Evolutionary conservation across 164 flowering plant species (phyloP), one percentile per base, ranked within the genome.

Genomic region (Chloranthus sessilifolius): DNA sequence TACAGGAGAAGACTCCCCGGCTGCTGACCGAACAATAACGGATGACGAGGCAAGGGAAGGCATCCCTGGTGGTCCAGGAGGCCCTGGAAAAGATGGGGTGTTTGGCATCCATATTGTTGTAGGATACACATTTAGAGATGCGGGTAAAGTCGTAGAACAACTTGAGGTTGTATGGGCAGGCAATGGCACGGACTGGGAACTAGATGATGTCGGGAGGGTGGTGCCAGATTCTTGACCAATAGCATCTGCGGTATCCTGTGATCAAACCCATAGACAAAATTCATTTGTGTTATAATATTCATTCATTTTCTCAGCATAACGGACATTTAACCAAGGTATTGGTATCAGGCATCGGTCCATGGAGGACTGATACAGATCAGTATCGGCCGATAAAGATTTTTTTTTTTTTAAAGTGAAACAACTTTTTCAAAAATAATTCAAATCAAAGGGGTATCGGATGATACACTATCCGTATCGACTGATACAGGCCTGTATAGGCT

Each of bases 1-100:
- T 21, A 53, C 40, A 47, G 77, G 42, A 20, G 82, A 55, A 53
- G 79, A 62, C 58, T 66, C 75, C n/a, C 41, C 23, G 25, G 56
- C 20, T 23, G 59, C 30, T 38, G 68, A 50, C 30, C 69, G 53
- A 15, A 54, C 52, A 16, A 43, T 37, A 51, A 36, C 21, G 14
- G 76, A 38, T 19, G 60, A 38, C 16, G 70, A 52, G 22, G 59
- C 54, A 51, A 71, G 30, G 21, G 69, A 55, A 58, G 58, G 62
- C 30, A 79, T 54, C 43, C 45, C 67, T 7, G 68, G 56, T 57
- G 63, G 43, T 59, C 75, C 75, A 28, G 60, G 55, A 40, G 65
- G 71, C 34, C 63, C 43, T 51, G 56, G 50, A 66, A 67, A 78
- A 48, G 77, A 47, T 50, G 75, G 66, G 38, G 66, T 41, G 26